A percentile compares a stretch with the other conserved stretches of the same genome.
phyloP scores from a whole-genome alignment of 352 stramenopile species.

The Globisporangium spinosum region DNA sequence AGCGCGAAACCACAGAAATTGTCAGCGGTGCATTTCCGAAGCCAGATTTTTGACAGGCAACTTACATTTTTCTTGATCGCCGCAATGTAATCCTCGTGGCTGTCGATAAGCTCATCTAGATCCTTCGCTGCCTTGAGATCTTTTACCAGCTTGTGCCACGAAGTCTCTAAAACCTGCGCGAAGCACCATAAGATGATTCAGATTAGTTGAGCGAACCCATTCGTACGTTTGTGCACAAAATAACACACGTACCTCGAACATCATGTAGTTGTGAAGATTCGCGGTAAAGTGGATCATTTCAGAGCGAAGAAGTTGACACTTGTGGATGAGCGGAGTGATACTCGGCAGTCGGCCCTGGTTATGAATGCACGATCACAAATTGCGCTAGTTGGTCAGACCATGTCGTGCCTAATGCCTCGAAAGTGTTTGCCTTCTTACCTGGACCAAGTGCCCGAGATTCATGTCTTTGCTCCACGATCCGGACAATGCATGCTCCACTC shows the following conservation, averaged over 20 bases:
- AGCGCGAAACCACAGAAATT: not conserved
- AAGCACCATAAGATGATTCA: not conserved
- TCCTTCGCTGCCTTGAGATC: constrained; percentile 89
- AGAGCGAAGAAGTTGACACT: constrained; percentile 92
- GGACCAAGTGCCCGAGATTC: constrained; percentile 92
- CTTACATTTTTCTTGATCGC: constrained; percentile 87
- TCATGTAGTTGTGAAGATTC: constrained; percentile 98
- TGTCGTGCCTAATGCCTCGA: no score
- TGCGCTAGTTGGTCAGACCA: not conserved
- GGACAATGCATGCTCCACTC: constrained; percentile 91
- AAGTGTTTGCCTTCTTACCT: constrained; percentile 37
- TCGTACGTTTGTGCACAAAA: not conserved
- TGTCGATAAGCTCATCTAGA: constrained; percentile 94
- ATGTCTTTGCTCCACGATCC: constrained; percentile 97
- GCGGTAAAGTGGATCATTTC: constrained; percentile 98
- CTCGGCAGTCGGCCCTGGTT: constrained; percentile 49
- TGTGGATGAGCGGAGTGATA: constrained; percentile 80
- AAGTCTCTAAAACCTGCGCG: constrained; percentile 84
- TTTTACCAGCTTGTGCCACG: constrained; percentile 92
- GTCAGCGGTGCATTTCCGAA: not conserved
- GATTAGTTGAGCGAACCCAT: not conserved
- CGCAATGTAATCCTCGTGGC: constrained; percentile 93
- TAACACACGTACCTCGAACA: constrained; percentile 90
- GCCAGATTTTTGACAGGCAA: not conserved
- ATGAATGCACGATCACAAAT: constrained; percentile 23